Evolutionary conservation across 805 yeast species (phyloP).

Genomic region (Starmerella lactis-condensi): DNA sequence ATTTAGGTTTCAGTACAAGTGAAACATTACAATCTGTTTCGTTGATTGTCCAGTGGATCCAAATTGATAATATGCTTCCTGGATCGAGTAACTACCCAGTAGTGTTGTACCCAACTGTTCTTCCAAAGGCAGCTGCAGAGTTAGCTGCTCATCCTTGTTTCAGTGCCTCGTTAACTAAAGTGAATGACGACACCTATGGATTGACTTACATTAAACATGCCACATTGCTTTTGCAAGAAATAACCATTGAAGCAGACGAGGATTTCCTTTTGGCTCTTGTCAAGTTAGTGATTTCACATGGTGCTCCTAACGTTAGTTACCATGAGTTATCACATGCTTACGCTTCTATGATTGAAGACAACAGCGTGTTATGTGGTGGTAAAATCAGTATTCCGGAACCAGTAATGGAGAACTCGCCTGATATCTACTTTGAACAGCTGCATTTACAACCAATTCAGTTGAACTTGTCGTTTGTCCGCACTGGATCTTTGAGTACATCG

Average conservation of each 20-base stretch:
- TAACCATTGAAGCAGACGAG: constrained; percentile 85
- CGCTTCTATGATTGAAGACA: constrained; percentile 14
- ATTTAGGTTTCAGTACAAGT: constrained; percentile 62
- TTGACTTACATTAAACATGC: constrained; percentile 81
- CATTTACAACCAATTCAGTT: constrained; percentile 83
- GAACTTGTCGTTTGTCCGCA: constrained; percentile 74
- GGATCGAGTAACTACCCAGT: constrained; percentile 73
- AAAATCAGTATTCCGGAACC: constrained; percentile 51
- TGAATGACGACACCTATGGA: constrained; percentile 81
- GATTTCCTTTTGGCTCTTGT: constrained; percentile 68
- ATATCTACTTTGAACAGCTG: constrained; percentile 77
- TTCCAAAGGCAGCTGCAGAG: constrained; percentile 69
- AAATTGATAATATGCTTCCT: constrained; percentile 76
- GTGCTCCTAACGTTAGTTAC: constrained; percentile 2
- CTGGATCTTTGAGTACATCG: constrained; percentile 38
- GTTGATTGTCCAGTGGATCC: constrained; percentile 80
- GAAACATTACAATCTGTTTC: constrained; percentile 66
- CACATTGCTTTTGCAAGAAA: constrained; percentile 70
- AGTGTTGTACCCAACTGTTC: constrained; percentile 69
- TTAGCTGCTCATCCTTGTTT: constrained; percentile 79
- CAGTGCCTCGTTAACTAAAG: constrained; percentile 64
- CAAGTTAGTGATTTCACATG: constrained; percentile 38
- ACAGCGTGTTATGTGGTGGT: constrained; percentile 33
- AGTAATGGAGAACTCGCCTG: constrained; percentile 35
- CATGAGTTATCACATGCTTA: neutral